phyloP scores from a whole-genome alignment of 331 rosid species.

The Quercus tomentella region DNA sequence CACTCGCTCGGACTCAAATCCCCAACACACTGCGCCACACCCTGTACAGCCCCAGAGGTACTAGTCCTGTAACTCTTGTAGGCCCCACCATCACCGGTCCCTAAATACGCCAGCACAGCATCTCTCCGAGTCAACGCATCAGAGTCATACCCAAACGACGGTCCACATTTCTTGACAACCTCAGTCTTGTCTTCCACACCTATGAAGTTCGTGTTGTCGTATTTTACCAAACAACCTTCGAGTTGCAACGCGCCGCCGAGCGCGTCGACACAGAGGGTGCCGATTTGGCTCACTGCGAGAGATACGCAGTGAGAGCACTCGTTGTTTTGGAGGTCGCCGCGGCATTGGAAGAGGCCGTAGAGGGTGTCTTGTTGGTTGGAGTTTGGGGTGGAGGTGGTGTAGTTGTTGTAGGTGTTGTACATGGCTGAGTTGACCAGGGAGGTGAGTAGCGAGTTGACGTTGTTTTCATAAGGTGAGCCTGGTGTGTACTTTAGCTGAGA shows the following conservation, averaged over 20 bases:
- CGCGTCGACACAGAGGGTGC: conserved; percentile 50
- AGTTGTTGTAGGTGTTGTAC: conserved; percentile 63
- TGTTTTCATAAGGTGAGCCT: conserved; percentile 51
- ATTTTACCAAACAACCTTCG: conserved; percentile 83
- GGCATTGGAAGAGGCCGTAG: conserved; percentile 87
- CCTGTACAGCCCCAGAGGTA: conserved; percentile 29
- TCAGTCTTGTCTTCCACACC: conserved; percentile 86
- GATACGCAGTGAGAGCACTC: conserved; percentile 65
- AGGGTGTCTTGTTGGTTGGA: conserved; percentile 33
- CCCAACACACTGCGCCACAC: conserved; percentile 85
- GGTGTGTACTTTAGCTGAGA: conserved; percentile 55
- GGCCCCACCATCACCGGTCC: conserved; percentile 39
- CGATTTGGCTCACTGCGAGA: conserved; percentile 57
- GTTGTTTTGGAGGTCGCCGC: conserved; percentile 53
- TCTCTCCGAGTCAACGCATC: conserved; percentile 49
- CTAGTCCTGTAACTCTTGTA: conserved; percentile 27
- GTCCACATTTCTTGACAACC: conserved; percentile 72
- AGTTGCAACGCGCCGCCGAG: conserved; percentile 89
- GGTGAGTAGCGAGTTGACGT: conserved; percentile 64
- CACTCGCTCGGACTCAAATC: conserved; percentile 76
- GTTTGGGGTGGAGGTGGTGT: conserved; percentile 32
- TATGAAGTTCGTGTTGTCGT: conserved; percentile 59
- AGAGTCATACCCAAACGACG: conserved; percentile 43
- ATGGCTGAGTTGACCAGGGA: conserved; percentile 66
- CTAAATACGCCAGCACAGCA: conserved; percentile 48